Percentiles rank a stretch among this genome's conserved stretches.
Conservation (phyloP, 2,329 filamentous ascomycete genomes). For the Tolypocladium nubicola region DNA sequence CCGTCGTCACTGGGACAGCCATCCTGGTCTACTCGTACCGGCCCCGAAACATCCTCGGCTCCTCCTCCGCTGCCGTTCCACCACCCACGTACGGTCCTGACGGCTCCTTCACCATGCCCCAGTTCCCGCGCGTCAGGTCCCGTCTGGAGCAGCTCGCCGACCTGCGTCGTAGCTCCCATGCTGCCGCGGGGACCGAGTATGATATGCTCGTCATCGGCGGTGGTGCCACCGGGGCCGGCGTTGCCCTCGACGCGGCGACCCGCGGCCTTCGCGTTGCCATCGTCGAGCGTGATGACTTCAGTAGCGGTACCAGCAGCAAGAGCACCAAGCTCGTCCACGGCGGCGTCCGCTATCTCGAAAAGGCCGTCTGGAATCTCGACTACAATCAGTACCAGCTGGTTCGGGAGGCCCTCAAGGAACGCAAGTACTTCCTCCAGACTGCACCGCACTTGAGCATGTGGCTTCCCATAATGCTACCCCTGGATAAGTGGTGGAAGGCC, state of each 20-base stretch:
- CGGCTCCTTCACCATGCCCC: constrained; percentile 55
- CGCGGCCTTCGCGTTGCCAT: constrained; percentile 61
- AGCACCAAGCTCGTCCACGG: constrained; percentile 72
- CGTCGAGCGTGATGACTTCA: constrained; percentile 65
- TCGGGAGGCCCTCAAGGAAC: constrained; percentile 61
- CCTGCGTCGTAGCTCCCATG: constrained; percentile 31
- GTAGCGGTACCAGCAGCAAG: constrained; percentile 63
- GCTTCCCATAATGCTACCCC: constrained; percentile 66
- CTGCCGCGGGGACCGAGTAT: constrained; percentile 37
- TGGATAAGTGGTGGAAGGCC: constrained; percentile 68
- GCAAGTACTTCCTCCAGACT: constrained; percentile 65
- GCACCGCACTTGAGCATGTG: constrained; percentile 64
- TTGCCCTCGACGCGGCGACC: constrained; percentile 62
- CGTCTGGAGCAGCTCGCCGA: constrained; percentile 55
- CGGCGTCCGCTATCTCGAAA: constrained; percentile 64
- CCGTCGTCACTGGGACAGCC: constrained; percentile 29
- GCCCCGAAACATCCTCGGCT: constrained; percentile 61
- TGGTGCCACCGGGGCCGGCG: constrained; percentile 60
- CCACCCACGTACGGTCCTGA: constrained; percentile 60
- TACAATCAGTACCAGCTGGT: constrained; percentile 64
- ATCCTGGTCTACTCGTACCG: constrained; percentile 47
- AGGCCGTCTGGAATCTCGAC: constrained; percentile 66
- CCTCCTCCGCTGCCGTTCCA: constrained; percentile 56
- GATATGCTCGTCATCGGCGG: constrained; percentile 62
- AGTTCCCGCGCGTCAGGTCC: constrained; percentile 52